Evolutionary conservation across 2,329 filamentous ascomycete genomes (phyloP), one percentile per base, ranked within the genome.

Genomic region (Lachnellula willkommii): DNA sequence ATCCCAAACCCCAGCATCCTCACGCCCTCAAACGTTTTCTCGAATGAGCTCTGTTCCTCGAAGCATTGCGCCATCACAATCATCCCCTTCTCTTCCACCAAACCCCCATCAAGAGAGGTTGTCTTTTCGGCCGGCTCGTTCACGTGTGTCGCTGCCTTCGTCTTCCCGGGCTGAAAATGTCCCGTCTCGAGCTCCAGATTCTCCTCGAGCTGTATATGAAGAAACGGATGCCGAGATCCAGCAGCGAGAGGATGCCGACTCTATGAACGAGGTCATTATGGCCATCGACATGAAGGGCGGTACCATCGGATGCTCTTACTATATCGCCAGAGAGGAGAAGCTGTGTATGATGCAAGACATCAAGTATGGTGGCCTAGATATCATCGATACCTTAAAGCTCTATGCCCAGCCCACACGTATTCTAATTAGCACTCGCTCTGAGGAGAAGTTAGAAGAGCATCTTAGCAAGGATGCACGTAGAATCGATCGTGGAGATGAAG

Each of bases 261-360:
- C 74, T 0, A 67, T 84, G 39, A 80, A 82, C 54, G 89, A 94
- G 67, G 73, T 90, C 26, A 80, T 95, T 56, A 89, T 95, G 83
- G 89, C 90, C 1, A 75, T 96, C 24, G 85, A 95, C 56, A 77
- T 93, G 69, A 83, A 80, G 59, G 80, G 82, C 32, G 84, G 81
- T 1, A 84, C 80, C 0, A 77, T 96, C 17, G 93, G 93, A 0
- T 96, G 91, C 69, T 87, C 89, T 47, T 95, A 93, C 68, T 96
- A 93, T 68, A 76, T 86, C 47, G 84, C 85, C 5, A 74, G 79
- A 26, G 83, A 90, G 40, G 85, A 89, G 65, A 83, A 78, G 37
- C 71, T 96, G 3, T 87, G 82, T 56, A 77, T 96, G 45, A 84
- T 95, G 68, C 85, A 93, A 67, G 92, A 96, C 63, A 78, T 89